Evolutionary conservation across 2,329 filamentous ascomycete genomes (phyloP), one percentile per base, ranked within the genome.

Genomic region (Phialocephala subalpina): DNA sequence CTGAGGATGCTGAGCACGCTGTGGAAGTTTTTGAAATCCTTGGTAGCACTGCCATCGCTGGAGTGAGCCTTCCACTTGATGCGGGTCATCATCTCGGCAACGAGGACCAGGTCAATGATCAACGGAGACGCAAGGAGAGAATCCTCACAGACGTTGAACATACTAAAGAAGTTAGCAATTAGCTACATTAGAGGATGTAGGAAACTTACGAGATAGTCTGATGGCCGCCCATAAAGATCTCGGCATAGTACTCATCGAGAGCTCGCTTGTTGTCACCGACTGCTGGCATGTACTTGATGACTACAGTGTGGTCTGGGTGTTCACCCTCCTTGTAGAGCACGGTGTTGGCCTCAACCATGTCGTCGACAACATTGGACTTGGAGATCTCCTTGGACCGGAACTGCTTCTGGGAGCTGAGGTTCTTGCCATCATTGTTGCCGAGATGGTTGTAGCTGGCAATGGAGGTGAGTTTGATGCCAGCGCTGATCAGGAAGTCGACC

Each of bases 241-340:
- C 95, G 63, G 94, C 96, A 74, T 97, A 97, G 87, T 99, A 99
- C 86, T 99, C 96, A 77, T 99, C 96, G 62, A 99, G 87, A 62
- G 96, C 96, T 78, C 96, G 94, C 89, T 99, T 99, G 87, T 97
- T 97, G 83, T 99, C 96, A 69, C 96, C 96, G 58, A 99, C 96
- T 70, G 94, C 93, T 40, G 96, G 96, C 94, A 99, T 97, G 86
- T 99, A 99, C 88, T 99, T 99, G 89, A 99, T 99, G 74, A 99
- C 96, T 67, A 99, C 96, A 67, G 93, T 97, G 84, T 99, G 96
- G 79, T 99, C 94, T 1, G 96, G 96, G 80, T 98, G 94, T 83
- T 99, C 96, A 73, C 90, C 94, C 76, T 92, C 84, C 81, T 91
- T 89, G 86, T 99, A 99, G 64, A 99, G 86, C 58, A 98, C 90